Evolutionary conservation across 495 filamentous ascomycete species (phyloP).

Genomic region (Xylaria palmicola): DNA sequence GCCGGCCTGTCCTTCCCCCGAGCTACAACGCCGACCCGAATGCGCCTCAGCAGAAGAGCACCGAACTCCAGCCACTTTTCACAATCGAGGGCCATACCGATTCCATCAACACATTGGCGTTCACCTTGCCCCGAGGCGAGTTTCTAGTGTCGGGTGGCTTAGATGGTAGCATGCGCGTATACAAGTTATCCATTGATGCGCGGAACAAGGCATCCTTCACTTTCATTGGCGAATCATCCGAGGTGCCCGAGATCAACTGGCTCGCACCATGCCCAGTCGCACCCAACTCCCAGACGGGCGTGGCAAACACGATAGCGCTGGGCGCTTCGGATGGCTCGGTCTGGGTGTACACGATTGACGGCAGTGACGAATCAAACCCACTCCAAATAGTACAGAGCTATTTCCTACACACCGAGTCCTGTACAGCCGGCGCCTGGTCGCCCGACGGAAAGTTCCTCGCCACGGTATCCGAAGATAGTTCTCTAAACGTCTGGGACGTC

Average conservation of each 20-base stretch:
- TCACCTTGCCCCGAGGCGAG: slow-evolving; percentile 78
- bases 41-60: slow-evolving; percentile 45
- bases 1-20: slow-evolving; percentile 65
- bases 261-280: slow-evolving; percentile 65
- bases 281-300: slow-evolving; percentile 40
- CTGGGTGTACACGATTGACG: slow-evolving; percentile 88
- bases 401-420: slow-evolving; percentile 83
- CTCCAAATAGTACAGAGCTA: slow-evolving; percentile 84
- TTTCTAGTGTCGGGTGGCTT: slow-evolving; percentile 84
- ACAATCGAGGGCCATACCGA: slow-evolving; percentile 86
- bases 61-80: slow-evolving; percentile 59
- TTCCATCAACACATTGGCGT: slow-evolving; percentile 80
- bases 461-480: slow-evolving; percentile 85
- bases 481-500: slow-evolving; percentile 89
- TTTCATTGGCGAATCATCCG: slow-evolving; percentile 69
- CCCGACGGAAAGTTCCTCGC: slow-evolving; percentile 85
- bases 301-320: slow-evolving; percentile 81
- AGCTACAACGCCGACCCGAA: slow-evolving; percentile 70
- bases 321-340: slow-evolving; percentile 91
- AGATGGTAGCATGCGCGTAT: slow-evolving; percentile 70
- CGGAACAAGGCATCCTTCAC: slow-evolving; percentile 48
- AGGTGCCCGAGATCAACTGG: slow-evolving; percentile 97
- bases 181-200: slow-evolving; percentile 31
- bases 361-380: slow-evolving; percentile 50
- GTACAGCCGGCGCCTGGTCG: slow-evolving; percentile 89